Conservation (phyloP, 2,329 filamentous ascomycete species). For the Epicoccum sorghinum region DNA sequence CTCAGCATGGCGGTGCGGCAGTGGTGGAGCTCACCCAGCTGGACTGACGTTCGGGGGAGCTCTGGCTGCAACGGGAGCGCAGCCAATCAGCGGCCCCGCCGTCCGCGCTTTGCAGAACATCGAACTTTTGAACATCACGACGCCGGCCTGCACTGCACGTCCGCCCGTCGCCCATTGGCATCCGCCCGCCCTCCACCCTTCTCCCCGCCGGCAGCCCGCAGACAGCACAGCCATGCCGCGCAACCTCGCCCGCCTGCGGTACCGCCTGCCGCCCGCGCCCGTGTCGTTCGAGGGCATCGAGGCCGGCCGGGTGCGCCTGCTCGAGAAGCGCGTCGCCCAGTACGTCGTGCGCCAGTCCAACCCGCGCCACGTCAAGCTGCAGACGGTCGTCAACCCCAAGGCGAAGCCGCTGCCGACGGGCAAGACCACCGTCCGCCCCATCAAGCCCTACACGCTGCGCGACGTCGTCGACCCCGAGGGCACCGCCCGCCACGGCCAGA, state of each 20-base stretch:
- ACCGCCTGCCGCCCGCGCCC: constrained; percentile 26
- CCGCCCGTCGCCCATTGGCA: background rate
- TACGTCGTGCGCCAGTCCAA: constrained; percentile 37
- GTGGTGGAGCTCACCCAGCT: too few relatives aligned
- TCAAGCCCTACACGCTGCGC: constrained; percentile 47
- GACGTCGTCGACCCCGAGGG: constrained; percentile 43
- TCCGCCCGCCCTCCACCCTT: background rate
- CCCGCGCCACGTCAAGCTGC: constrained; percentile 29
- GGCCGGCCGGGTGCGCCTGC: constrained; percentile 7
- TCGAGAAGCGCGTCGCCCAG: constrained; percentile 23
- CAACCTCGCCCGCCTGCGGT: constrained; percentile 35
- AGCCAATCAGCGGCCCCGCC: too few relatives aligned
- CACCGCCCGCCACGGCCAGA: constrained; percentile 55
- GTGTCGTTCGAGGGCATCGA: constrained; percentile 22
- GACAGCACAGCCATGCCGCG: constrained; percentile 36
- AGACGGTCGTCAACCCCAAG: constrained; percentile 32
- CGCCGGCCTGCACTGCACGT: constrained; percentile 1
- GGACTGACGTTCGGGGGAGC: too few relatives aligned
- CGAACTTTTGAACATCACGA: background rate
- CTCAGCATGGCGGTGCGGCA: too few relatives aligned
- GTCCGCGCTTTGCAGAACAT: background rate
- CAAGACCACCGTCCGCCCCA: constrained; percentile 17
- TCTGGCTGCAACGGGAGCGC: background rate
- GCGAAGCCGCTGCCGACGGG: constrained; percentile 29
- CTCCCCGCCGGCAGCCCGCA: background rate